Conservation (phyloP, 192 early-diverging fungal species). For the Linnemannia hyalina region DNA sequence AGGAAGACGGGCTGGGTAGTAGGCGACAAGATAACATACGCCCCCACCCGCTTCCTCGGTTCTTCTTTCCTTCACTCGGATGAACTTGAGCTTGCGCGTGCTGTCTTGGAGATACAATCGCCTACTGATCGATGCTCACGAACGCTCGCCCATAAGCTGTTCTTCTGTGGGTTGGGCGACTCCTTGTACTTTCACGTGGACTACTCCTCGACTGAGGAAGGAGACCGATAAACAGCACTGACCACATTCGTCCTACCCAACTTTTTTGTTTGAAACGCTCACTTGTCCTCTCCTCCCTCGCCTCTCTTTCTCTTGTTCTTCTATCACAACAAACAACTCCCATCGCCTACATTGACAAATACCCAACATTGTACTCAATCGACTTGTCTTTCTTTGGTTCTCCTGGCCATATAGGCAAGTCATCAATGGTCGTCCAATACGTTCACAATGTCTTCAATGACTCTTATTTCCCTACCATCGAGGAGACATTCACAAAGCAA, state of each 20-base stretch:
- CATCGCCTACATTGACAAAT: neutral
- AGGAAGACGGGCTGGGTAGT: neutral
- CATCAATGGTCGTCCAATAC: conserved; percentile 92
- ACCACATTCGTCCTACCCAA: neutral
- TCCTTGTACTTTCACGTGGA: neutral
- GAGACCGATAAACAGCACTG: neutral
- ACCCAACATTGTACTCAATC: neutral
- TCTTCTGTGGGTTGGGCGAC: neutral
- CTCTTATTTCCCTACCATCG: conserved; percentile 96
- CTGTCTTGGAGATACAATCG: neutral
- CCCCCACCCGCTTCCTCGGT: neutral
- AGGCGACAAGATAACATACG: neutral
- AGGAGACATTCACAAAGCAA: conserved; percentile 88
- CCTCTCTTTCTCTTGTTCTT: neutral
- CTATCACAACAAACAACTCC: neutral
- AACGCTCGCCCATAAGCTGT: neutral
- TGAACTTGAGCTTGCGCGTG: neutral
- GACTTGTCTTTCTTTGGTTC: neutral
- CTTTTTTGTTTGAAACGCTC: neutral
- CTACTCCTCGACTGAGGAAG: neutral
- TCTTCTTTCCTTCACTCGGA: neutral
- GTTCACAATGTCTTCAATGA: conserved; percentile 92
- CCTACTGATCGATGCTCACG: neutral
- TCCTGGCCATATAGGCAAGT: conserved; percentile 71
- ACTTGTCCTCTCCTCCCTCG: neutral